Evolutionary conservation across 805 yeast genomes (phyloP), one percentile per base, ranked within the genome.

Genomic region (Candida golubevii): DNA sequence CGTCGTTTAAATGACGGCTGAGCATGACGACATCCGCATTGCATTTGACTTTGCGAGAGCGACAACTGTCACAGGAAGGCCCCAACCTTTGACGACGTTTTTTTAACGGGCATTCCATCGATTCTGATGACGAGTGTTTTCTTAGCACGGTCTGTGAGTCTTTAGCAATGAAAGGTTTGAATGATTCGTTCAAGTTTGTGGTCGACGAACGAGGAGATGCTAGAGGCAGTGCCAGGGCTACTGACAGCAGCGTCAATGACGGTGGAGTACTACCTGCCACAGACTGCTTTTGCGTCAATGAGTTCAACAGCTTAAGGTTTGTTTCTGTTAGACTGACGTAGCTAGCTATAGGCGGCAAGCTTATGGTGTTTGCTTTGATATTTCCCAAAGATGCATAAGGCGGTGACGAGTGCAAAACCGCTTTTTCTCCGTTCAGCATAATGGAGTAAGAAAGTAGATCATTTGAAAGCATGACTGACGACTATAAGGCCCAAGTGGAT

Each of bases 61-160:
- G 69, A 60, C 91, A 84, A 38, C 77, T 66, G 59, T 84, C 89
- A 61, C 91, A 84, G 34, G 85, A 79, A 3, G 89, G 89, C 0
- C 91, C 89, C 14, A 78, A 68, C 47, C 91, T 66, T 63, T 84
- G 90, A 53, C 88, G 66, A 50, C 75, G 64, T 53, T 66, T 67
- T 18, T 54, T 49, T 12, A 38, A 36, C 2, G 46, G 36, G 10
- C 26, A 23, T 6, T 14, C 11, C 32, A 29, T 12, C 23, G 23
- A 18, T 18, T 18, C 23, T 18, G 23, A 18, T 18, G 23, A 3
- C 23, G 23, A 18, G 23, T 18, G 23, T 18, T 18, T 18, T 18
- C 5, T 18, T 18, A 18, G 23, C 23, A 18, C 23, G 23, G 23
- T 18, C 23, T 18, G 23, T 18, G 23, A 18, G 23, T 18, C 23